These are phyloP conservation scores for Syzygium aqueum DNA, from an alignment of 345 rosid species.

Conservation along the genomic window DNA sequence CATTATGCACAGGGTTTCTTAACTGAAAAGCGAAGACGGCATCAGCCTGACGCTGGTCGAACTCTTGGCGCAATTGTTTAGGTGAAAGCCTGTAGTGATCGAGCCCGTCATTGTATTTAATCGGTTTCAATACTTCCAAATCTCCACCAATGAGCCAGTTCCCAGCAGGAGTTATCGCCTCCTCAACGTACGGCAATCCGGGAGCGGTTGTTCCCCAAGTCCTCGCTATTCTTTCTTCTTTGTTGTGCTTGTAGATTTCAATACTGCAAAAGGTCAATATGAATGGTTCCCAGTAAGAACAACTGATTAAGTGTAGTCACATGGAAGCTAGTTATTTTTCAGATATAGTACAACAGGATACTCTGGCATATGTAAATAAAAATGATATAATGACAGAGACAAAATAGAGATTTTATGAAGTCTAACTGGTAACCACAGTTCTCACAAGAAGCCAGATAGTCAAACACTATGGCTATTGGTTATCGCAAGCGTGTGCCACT, in stretches of 20 bases:
- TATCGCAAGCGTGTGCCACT: neutral
- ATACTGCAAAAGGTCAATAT: slow-evolving; percentile 32
- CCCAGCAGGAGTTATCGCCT: slow-evolving; percentile 60
- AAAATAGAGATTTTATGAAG: neutral
- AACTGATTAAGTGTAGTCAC: neutral
- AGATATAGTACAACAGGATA: neutral
- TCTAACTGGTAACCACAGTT: neutral
- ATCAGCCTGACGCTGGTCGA: slow-evolving; percentile 80
- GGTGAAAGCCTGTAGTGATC: slow-evolving; percentile 94
- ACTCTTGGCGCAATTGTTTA: slow-evolving; percentile 68
- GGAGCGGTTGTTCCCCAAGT: slow-evolving; percentile 94
- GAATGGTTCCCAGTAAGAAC: neutral
- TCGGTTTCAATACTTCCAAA: slow-evolving; percentile 64
- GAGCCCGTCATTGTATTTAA: slow-evolving; percentile 90
- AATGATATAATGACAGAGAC: neutral
- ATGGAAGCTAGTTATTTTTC: neutral
- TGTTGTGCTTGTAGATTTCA: slow-evolving; percentile 85
- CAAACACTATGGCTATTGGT: neutral
- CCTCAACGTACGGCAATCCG: slow-evolving; percentile 90
- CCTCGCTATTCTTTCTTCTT: slow-evolving; percentile 87
- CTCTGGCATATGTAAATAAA: neutral
- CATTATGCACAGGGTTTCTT: slow-evolving; percentile 95
- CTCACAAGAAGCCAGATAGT: neutral
- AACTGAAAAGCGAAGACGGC: slow-evolving; percentile 96
- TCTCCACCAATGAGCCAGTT: slow-evolving; percentile 97